These are phyloP conservation scores for Corchorus capsularis DNA, from an alignment of 345 rosid genomes.

Conservation along the genomic window DNA sequence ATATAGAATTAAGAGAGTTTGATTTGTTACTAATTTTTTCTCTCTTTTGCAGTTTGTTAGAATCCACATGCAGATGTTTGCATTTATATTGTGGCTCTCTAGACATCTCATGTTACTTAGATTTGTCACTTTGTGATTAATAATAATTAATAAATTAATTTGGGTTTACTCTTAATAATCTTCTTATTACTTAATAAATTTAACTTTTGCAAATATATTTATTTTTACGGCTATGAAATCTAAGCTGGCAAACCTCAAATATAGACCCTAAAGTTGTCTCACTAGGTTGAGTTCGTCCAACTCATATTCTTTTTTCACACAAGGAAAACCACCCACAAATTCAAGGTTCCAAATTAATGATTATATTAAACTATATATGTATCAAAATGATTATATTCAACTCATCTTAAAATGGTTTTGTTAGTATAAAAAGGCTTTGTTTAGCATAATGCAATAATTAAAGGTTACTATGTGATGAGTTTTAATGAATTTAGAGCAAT, in stretches of 20 bases:
- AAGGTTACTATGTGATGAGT: too few relatives aligned
- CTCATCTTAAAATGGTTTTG: not conserved
- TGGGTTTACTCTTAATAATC: not conserved
- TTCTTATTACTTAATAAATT: not conserved
- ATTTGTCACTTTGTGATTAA: constrained; percentile 47
- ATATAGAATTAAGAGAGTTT: not conserved
- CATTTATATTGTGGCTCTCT: constrained; percentile 35
- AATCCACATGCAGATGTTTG: constrained; percentile 41
- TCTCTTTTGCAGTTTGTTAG: constrained; percentile 13
- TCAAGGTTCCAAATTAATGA: not conserved
- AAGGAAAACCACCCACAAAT: not conserved
- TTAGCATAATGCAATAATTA: too few relatives aligned
- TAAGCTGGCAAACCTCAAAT: constrained; percentile 11
- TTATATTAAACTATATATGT: not conserved
- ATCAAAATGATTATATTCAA: not conserved
- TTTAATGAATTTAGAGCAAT: too few relatives aligned
- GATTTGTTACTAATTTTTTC: constrained; percentile 10
- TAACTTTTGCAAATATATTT: not conserved
- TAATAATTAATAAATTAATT: constrained; percentile 22
- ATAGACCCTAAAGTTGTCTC: constrained; percentile 7
- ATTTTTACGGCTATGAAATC: not conserved
- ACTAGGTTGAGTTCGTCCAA: constrained; percentile 7
- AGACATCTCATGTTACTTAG: constrained; percentile 67
- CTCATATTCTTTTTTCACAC: not conserved
- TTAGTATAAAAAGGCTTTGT: not conserved